Base-by-base conservation (phyloP, 148 eudicot genomes). In the Dianthus caryophyllus region DNA sequence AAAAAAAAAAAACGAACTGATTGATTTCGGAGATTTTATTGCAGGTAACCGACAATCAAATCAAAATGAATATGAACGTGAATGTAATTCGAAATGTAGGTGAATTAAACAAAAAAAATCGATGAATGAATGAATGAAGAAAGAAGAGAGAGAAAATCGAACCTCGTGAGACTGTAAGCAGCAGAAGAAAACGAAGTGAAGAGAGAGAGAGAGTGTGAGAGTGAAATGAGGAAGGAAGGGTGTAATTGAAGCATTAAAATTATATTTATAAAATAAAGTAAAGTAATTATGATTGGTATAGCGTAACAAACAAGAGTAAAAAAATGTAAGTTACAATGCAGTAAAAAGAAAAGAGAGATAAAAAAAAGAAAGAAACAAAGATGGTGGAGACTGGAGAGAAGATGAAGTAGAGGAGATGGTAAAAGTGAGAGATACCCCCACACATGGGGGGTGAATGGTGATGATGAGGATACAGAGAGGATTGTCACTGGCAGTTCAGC, bases 401-500 rank as follows among this genome's bases (percentile, higher is more conserved):
- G n/a, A 33, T 33, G 3, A 7, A 33, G 38, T 33, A 2, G 38
- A 33, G 38, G 38, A 33, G 38, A 7, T 33, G n/a, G n/a, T n/a
- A n/a, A n/a, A n/a, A n/a, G n/a, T n/a, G n/a, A n/a, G n/a, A n/a
- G n/a, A n/a, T n/a, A n/a, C n/a, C n/a, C n/a, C n/a, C n/a, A 29
- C 33, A 67, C 61, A 31, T 65, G 57, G 43, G 51, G 30, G 26
- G 22, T 25, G 58, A 53, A 5, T 41, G 44, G 14, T 30, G 50
- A 67, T 33, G 46, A 48, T 29, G 52, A 38, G 62, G 16, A 53
- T 24, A 53, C 58, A 15, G 44, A 12, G 30, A 29, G 59, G 70
- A 68, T 69, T 53, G 26, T 9, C 22, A 53, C 26, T 62, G 77
- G 68, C 68, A 69, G 73, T 33, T 33, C 38, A 33, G 38, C 38